A percentile compares a stretch with the other conserved stretches of the same genome.
phyloP scores from a whole-genome alignment of 2,329 filamentous ascomycete species.

The Venturia nashicola region DNA sequence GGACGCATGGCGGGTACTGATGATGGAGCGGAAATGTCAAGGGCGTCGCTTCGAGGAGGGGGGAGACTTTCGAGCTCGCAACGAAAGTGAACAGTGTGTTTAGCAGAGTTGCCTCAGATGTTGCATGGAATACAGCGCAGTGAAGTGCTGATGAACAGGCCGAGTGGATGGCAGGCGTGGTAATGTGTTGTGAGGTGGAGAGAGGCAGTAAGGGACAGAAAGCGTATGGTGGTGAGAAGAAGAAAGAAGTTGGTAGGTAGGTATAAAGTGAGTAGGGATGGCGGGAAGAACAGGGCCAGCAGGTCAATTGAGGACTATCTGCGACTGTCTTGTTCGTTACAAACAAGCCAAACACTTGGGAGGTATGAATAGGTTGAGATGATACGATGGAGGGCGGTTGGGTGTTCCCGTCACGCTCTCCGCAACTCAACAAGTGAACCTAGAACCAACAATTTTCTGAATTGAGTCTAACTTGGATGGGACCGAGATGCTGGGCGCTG shows the following conservation, averaged over 20 bases:
- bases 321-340: neutral
- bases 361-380: neutral
- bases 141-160: neutral
- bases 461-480: neutral
- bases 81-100: neutral
- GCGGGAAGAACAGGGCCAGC: neutral
- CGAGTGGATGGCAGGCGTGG: neutral
- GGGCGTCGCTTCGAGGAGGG: neutral
- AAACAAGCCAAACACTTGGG: neutral
- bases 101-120: neutral
- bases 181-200: neutral
- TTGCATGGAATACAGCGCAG: neutral
- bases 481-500: neutral
- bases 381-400: neutral
- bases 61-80: neutral
- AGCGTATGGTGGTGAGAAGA: neutral
- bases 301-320: neutral
- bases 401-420: neutral
- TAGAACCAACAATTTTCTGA: slow-evolving; percentile 1
- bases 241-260: neutral
- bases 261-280: neutral
- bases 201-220: neutral
- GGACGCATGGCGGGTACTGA: slow-evolving; percentile 63
- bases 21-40: slow-evolving; percentile 5
- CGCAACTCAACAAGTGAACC: slow-evolving; percentile 1